Evolutionary conservation across 2,329 filamentous ascomycete species (phyloP).

Genomic region (Madurella fahalii): DNA sequence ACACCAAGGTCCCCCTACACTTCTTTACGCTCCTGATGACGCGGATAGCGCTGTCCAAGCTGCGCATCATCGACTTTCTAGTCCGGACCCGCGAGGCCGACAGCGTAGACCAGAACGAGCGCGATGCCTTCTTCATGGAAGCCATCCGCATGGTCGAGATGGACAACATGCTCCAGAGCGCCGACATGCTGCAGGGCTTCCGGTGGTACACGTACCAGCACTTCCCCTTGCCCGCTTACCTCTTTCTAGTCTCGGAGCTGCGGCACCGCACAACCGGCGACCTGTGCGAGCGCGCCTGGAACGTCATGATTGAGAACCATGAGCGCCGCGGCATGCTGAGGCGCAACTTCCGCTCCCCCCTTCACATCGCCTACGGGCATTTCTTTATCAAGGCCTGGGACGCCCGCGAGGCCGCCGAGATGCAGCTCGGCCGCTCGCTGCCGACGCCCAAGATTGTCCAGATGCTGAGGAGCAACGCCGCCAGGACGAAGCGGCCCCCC

Average conservation of each 20-base stretch:
- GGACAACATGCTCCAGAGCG: conserved; percentile 52
- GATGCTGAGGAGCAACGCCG: conserved; percentile 42
- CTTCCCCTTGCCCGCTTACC: conserved; percentile 59
- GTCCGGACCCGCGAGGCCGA: conserved; percentile 40
- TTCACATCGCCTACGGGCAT: conserved; percentile 54
- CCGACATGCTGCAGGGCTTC: conserved; percentile 49
- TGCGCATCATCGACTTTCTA: conserved; percentile 52
- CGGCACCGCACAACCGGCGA: conserved; percentile 49
- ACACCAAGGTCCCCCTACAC: conserved; percentile 55
- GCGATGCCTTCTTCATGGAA: conserved; percentile 50
- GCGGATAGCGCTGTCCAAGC: conserved; percentile 51
- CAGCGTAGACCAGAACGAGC: conserved; percentile 40
- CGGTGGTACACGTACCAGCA: conserved; percentile 57
- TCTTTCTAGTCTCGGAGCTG: conserved; percentile 55
- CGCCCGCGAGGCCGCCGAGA: conserved; percentile 47
- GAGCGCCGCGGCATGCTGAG: conserved; percentile 45
- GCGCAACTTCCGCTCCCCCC: conserved; percentile 49
- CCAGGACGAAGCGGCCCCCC: conserved; percentile 22
- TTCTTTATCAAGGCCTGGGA: conserved; percentile 62
- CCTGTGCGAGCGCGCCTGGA: conserved; percentile 56
- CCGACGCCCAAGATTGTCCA: conserved; percentile 45
- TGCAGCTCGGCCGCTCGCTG: conserved; percentile 40
- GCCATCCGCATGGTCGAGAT: conserved; percentile 57
- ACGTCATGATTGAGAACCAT: conserved; percentile 52
- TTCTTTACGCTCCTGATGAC: conserved; percentile 57